Conservation (phyloP, 768 basidiomycete species). For the Terana coerulea region DNA sequence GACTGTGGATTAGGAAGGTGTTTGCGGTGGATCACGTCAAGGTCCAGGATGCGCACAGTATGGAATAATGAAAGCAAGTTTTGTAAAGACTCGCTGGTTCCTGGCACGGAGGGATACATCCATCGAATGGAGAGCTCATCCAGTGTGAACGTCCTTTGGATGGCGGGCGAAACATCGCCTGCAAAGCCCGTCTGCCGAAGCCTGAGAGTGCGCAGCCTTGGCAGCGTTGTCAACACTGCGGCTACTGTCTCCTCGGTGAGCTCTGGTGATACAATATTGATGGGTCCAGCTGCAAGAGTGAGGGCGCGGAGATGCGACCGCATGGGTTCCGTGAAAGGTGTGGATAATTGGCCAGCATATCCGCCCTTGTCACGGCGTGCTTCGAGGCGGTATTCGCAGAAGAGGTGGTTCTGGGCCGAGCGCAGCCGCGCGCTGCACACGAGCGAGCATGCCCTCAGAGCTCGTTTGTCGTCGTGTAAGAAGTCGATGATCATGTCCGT, state of each 20-base stretch:
- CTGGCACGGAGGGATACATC: conserved; percentile 13
- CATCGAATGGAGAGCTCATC: conserved; percentile 4
- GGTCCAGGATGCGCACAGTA: conserved; percentile 5
- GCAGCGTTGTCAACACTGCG: not conserved
- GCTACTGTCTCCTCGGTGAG: conserved; percentile 7
- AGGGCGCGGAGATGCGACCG: conserved; percentile 2
- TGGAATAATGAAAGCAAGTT: conserved; percentile 11
- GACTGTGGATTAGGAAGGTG: conserved; percentile 1
- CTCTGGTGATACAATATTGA: conserved; percentile 5
- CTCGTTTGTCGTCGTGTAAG: conserved; percentile 15
- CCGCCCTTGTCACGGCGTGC: conserved; percentile 10
- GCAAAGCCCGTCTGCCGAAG: conserved; percentile 11
- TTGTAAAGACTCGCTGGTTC: not conserved
- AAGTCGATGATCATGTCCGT: conserved; percentile 21
- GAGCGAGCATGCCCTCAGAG: conserved; percentile 18
- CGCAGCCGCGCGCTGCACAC: conserved; percentile 15
- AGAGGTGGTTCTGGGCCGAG: conserved; percentile 18
- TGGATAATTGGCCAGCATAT: conserved; percentile 4
- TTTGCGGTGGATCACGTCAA: conserved; percentile 11
- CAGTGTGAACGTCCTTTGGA: not conserved
- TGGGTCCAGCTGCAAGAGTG: conserved; percentile 4
- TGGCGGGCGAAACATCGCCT: not conserved
- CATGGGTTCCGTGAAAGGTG: not conserved
- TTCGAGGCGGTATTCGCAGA: conserved; percentile 5
- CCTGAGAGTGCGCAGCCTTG: conserved; percentile 5